Conservation (phyloP, 2,329 filamentous ascomycete genomes). For the Helicocarpus griseus region DNA sequence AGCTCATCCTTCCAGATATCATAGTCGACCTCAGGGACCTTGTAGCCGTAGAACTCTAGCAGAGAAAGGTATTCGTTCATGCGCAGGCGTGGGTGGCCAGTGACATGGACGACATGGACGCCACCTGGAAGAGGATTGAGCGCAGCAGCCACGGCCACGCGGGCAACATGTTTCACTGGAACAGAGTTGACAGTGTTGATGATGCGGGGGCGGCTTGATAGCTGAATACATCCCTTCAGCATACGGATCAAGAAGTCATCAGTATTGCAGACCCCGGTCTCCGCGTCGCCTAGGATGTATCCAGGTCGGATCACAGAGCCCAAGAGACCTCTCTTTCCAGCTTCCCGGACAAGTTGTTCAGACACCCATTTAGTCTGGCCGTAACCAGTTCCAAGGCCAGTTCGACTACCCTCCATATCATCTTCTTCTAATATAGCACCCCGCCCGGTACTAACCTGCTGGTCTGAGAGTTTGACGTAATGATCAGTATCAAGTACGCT, state of each 20-base stretch:
- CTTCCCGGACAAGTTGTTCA: slow-evolving; percentile 64
- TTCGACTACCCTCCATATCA: slow-evolving; percentile 65
- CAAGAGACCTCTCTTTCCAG: slow-evolving; percentile 63
- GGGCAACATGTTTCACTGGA: slow-evolving; percentile 72
- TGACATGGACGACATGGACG: slow-evolving; percentile 63
- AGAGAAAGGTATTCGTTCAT: slow-evolving; percentile 68
- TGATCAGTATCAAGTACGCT: slow-evolving; percentile 72
- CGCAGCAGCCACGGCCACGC: slow-evolving; percentile 65
- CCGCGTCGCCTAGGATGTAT: slow-evolving; percentile 68
- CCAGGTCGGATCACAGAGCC: slow-evolving; percentile 74
- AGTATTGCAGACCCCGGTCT: slow-evolving; percentile 62
- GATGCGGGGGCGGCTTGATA: slow-evolving; percentile 63
- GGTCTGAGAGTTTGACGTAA: slow-evolving; percentile 64
- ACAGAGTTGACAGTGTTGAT: slow-evolving; percentile 82
- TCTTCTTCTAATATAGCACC: slow-evolving; percentile 64
- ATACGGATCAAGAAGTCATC: slow-evolving; percentile 88
- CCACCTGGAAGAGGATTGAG: slow-evolving; percentile 46
- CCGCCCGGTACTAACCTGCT: slow-evolving; percentile 50
- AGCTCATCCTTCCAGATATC: slow-evolving; percentile 58
- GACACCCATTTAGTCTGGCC: slow-evolving; percentile 84
- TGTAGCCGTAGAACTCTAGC: slow-evolving; percentile 64
- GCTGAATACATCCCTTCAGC: slow-evolving; percentile 77
- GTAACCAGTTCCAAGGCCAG: slow-evolving; percentile 74
- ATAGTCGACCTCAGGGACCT: slow-evolving; percentile 57
- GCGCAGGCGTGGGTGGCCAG: slow-evolving; percentile 64